Base-by-base conservation (phyloP, 305 asterid species). In the Nicotiana rustica region DNA sequence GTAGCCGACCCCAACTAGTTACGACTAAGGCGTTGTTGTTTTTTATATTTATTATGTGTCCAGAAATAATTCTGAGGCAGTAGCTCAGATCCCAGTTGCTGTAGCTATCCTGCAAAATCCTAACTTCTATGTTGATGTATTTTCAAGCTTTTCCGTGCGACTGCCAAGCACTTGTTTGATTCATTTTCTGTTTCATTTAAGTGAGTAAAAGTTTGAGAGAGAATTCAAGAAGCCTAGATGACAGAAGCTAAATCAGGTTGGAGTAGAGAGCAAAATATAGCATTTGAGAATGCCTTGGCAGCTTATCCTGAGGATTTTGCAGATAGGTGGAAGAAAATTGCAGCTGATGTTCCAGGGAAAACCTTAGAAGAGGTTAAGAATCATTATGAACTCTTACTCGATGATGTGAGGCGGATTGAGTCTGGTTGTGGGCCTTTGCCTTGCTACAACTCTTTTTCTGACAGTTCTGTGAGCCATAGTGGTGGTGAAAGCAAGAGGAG, bases 251-350 rank as follows among this genome's bases (percentile, higher is more conserved):
- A 91, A 87, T 88, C 93, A 41, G 89, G 89, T 83, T 93, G 97
- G 98, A 91, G 88, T 82, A 91, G 95, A 88, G 98, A 93, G 87
- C 90, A 93, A 84, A 98, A 95, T 81, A 88, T 84, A 86, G 90
- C 84, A 67, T 92, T 95, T 69, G 96, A 95, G 88, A 89, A 84
- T 70, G 98, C 98, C 18, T 82, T 96, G 80, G 93, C 85, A 77
- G 89, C 90, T 44, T 91, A 93, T 80, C 88, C 92, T 0, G 97
- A 92, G 41, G 94, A 88, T 78, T 85, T 83, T 62, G 69, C 83
- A 4, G 95, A 92, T 80, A 89, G 94, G 80, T 94, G 98, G 98
- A 93, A 92, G 86, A 91, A 90, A 82, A 92, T 94, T 66, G 97
- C 97, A 13, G 90, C 90, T 5, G 91, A 94, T 60, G 92, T 96